phyloP scores from a whole-genome alignment of 176 grass and related monocot species.

The Oryza nivara region DNA sequence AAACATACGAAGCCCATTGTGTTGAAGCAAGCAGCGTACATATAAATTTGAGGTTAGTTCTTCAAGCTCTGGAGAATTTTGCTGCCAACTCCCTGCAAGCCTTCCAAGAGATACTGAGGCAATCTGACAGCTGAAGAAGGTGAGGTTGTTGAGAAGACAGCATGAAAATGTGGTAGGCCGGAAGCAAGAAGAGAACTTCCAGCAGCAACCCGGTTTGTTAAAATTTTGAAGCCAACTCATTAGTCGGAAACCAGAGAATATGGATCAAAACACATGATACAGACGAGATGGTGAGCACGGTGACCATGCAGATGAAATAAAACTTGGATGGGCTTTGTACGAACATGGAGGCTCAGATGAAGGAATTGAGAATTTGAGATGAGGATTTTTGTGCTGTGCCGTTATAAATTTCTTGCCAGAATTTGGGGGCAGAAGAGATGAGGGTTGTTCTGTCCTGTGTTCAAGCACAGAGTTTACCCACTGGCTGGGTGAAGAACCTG shows the following conservation, averaged over 20 bases:
- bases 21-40: slow-evolving; percentile 56
- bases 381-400: neutral
- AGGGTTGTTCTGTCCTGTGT: neutral
- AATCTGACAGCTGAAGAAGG: slow-evolving; percentile 48
- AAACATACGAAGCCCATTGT: slow-evolving; percentile 35
- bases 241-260: neutral
- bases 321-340: slow-evolving; percentile 17
- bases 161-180: slow-evolving; percentile 44
- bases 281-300: neutral
- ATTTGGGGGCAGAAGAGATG: neutral
- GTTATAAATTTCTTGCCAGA: neutral
- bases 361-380: neutral
- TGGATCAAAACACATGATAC: slow-evolving; percentile 19
- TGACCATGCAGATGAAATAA: neutral
- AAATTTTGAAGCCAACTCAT: slow-evolving; percentile 14
- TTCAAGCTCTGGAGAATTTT: slow-evolving; percentile 65
- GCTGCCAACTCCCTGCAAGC: slow-evolving; percentile 51
- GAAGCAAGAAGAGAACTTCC: neutral
- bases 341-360: neutral
- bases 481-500: neutral
- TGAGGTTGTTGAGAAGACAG: slow-evolving; percentile 31
- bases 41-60: slow-evolving; percentile 49
- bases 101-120: slow-evolving; percentile 58
- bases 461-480: neutral
- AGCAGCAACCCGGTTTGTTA: slow-evolving; percentile 8